These are phyloP conservation scores for Marchantia paleacea DNA, from an alignment of 225 moss, liverwort and hornwort genomes.

Conservation along the genomic window DNA sequence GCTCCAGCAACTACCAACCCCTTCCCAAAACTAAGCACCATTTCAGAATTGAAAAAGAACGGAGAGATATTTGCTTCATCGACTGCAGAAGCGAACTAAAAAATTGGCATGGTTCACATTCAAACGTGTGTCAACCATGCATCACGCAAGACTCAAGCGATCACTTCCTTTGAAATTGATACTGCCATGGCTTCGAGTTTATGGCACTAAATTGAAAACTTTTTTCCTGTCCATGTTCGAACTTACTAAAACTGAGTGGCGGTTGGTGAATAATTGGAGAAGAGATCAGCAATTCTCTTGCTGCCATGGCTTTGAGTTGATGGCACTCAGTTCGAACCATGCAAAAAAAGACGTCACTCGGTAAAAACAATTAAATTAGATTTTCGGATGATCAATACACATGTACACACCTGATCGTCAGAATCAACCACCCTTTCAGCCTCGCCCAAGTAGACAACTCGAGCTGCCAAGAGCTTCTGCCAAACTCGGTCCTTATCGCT, in stretches of 20 bases:
- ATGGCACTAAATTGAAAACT: too few relatives aligned
- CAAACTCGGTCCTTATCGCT: conserved; percentile 66
- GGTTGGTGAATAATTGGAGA: too few relatives aligned
- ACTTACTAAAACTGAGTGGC: too few relatives aligned
- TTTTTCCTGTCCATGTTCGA: too few relatives aligned
- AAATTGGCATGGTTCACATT: too few relatives aligned
- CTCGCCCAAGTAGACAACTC: conserved; percentile 88
- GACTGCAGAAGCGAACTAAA: background rate
- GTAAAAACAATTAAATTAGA: background rate
- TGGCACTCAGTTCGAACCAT: too few relatives aligned
- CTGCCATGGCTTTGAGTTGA: too few relatives aligned
- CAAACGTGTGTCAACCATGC: too few relatives aligned
- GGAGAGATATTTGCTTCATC: background rate
- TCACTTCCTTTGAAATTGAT: too few relatives aligned
- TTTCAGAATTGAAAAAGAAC: conserved; percentile 26
- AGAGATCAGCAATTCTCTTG: too few relatives aligned
- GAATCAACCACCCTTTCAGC: conserved; percentile 74
- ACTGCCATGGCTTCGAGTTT: too few relatives aligned
- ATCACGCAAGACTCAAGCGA: too few relatives aligned
- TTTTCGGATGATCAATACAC: background rate
- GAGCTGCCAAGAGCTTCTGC: conserved; percentile 76
- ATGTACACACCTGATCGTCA: conserved; percentile 64
- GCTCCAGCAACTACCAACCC: conserved; percentile 80
- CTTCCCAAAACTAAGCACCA: conserved; percentile 39
- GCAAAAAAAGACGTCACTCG: background rate